Conservation (phyloP, 2,329 filamentous ascomycete genomes). For the Paramyrothecium roridum region DNA sequence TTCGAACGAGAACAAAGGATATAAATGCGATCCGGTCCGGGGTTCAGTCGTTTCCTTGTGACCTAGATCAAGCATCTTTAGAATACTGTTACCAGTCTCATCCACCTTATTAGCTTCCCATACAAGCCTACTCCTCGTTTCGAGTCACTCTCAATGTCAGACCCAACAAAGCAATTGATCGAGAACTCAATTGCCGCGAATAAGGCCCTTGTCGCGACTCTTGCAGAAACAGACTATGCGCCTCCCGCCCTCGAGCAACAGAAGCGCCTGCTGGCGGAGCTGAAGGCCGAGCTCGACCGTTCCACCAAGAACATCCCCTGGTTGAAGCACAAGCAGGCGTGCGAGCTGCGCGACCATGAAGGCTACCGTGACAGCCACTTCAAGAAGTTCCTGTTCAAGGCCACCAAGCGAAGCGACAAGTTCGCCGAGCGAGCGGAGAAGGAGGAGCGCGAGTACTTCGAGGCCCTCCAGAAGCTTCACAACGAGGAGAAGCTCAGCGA, state of each 20-base stretch:
- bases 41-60: too few relatives aligned
- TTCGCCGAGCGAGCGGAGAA: constrained; percentile 42
- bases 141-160: constrained; percentile 14
- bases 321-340: constrained; percentile 35
- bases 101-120: too few relatives aligned
- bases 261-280: constrained; percentile 38
- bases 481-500: constrained; percentile 39
- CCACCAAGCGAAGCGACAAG: constrained; percentile 40
- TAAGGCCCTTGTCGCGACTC: constrained; percentile 38
- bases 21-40: too few relatives aligned
- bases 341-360: constrained; percentile 48
- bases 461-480: constrained; percentile 46
- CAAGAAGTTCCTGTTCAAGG: constrained; percentile 48
- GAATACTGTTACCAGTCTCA: too few relatives aligned
- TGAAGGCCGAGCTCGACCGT: constrained; percentile 35
- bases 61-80: too few relatives aligned
- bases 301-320: constrained; percentile 33
- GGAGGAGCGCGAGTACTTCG: constrained; percentile 54
- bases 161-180: constrained; percentile 33
- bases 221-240: constrained; percentile 48
- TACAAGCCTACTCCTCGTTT: neutral
- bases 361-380: constrained; percentile 51
- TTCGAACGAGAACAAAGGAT: too few relatives aligned
- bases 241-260: constrained; percentile 42
- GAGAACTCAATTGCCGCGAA: constrained; percentile 36